phyloP scores from a whole-genome alignment of 176 grass and related monocot species.

The Bothriochloa decipiens region DNA sequence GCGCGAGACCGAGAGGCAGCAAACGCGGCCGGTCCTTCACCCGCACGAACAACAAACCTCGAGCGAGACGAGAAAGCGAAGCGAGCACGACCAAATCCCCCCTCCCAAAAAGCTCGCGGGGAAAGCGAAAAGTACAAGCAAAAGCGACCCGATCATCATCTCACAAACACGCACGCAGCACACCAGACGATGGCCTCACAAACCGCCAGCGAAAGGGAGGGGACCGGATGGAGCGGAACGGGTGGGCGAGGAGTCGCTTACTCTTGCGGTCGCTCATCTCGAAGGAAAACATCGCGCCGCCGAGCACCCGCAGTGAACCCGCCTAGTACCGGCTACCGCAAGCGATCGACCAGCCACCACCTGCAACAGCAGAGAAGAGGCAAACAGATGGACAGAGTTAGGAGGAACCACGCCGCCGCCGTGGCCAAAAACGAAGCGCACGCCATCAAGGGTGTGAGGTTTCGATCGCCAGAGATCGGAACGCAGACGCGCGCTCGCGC shows the following conservation, averaged over 20 bases:
- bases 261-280: slow-evolving; percentile 80
- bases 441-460: no score
- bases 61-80: background rate
- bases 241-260: slow-evolving; percentile 42
- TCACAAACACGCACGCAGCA: slow-evolving; percentile 3
- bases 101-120: background rate
- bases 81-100: background rate
- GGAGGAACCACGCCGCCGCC: background rate
- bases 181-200: slow-evolving; percentile 26
- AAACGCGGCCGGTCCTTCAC: background rate
- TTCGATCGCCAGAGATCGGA: slow-evolving; percentile 13
- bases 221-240: background rate
- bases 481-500: background rate
- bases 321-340: slow-evolving; percentile 19
- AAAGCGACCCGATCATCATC: slow-evolving; percentile 14
- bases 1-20: background rate
- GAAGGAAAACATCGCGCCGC: slow-evolving; percentile 75
- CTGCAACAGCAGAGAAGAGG: slow-evolving; percentile 11
- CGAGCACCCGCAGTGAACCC: background rate
- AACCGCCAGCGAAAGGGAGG: slow-evolving; percentile 10
- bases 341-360: background rate
- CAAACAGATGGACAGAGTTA: background rate
- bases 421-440: background rate
- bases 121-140: slow-evolving; percentile 27
- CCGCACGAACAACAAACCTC: background rate